Percentiles rank a stretch among this genome's conserved stretches.
Evolutionary conservation across 2,329 filamentous ascomycete species (phyloP).

Genomic region (Macrophomina tecta): DNA sequence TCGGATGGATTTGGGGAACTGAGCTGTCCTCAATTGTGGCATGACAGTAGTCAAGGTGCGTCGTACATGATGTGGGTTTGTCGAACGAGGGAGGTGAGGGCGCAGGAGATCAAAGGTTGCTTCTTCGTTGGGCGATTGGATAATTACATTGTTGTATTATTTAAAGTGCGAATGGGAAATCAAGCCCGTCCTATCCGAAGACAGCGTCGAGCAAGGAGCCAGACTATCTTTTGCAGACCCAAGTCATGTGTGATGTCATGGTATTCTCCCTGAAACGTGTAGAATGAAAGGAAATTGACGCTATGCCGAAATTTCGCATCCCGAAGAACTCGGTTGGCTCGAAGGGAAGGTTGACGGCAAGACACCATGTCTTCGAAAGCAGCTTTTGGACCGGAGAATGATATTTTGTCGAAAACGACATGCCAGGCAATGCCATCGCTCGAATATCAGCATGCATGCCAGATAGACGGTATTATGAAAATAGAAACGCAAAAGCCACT

Average conservation of each 20-base stretch:
- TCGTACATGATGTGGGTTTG: no score
- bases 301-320: constrained; percentile 3
- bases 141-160: constrained; percentile 12
- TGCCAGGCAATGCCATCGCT: constrained; percentile 15
- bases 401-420: not conserved
- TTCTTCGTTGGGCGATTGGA: not conserved
- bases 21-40: no score
- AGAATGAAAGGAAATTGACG: not conserved
- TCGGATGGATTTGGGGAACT: no score
- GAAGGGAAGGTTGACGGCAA: not conserved
- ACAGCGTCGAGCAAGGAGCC: not conserved
- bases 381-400: not conserved
- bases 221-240: not conserved
- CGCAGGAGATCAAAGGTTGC: not conserved
- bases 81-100: no score
- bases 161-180: not conserved
- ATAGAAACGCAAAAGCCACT: not conserved
- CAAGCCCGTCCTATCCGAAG: not conserved
- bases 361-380: not conserved
- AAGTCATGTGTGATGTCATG: not conserved
- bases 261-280: not conserved
- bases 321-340: not conserved
- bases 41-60: no score
- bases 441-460: not conserved
- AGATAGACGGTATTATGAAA: not conserved